Evolutionary conservation across 768 basidiomycete species (phyloP).

Genomic region (Termitomyces sp.): DNA sequence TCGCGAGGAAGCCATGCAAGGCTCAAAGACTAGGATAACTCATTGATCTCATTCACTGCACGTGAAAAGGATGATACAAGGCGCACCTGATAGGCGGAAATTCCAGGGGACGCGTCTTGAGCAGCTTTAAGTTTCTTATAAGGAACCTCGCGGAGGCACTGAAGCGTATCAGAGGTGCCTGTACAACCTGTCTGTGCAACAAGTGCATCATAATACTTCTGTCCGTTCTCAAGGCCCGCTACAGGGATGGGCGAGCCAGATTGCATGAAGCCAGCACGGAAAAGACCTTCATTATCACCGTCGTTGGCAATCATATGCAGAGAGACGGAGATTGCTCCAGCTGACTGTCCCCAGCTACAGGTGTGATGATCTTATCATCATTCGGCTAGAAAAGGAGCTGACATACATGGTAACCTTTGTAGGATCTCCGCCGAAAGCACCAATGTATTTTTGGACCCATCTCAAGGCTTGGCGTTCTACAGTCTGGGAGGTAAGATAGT

Average conservation of each 20-base stretch:
- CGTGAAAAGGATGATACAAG: neutral
- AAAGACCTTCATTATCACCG: constrained; percentile 42
- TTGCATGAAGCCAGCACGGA: constrained; percentile 50
- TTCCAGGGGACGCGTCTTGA: constrained; percentile 36
- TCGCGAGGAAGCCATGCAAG: constrained; percentile 48
- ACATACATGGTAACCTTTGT: constrained; percentile 46
- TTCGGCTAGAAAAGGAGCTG: neutral
- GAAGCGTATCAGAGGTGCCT: constrained; percentile 35
- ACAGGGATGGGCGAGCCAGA: constrained; percentile 46
- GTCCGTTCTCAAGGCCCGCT: constrained; percentile 41
- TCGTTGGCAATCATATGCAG: constrained; percentile 47
- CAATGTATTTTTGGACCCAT: constrained; percentile 63
- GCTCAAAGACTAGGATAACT: constrained; percentile 28
- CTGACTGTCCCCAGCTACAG: constrained; percentile 49
- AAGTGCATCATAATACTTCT: constrained; percentile 42
- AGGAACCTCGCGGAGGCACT: constrained; percentile 38
- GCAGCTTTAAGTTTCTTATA: constrained; percentile 37
- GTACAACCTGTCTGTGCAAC: constrained; percentile 39
- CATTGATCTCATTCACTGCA: neutral
- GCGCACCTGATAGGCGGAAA: constrained; percentile 41
- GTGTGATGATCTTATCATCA: neutral
- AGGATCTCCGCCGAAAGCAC: constrained; percentile 58
- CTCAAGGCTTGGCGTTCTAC: constrained; percentile 29
- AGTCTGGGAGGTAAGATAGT: too few relatives aligned
- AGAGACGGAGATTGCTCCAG: constrained; percentile 52